Conservation (phyloP, 495 filamentous ascomycete species). For the Daldinia decipiens region DNA sequence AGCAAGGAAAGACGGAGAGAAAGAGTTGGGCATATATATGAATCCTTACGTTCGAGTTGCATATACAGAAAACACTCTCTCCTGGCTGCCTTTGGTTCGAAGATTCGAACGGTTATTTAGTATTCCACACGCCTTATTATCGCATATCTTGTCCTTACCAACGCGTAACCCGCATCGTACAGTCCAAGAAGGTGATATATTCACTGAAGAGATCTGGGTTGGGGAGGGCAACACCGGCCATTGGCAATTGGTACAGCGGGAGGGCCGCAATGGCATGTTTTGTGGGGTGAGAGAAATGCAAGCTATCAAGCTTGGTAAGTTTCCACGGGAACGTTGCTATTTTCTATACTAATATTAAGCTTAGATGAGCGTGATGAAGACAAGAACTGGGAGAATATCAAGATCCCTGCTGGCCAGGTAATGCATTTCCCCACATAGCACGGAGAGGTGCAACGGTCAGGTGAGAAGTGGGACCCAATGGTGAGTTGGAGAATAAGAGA, state of each 20-base stretch:
- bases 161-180: constrained; percentile 67
- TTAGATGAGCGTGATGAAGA: constrained; percentile 38
- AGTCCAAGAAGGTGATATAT: constrained; percentile 63
- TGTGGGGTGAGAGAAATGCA: constrained; percentile 51
- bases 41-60: constrained; percentile 79
- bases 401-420: constrained; percentile 45
- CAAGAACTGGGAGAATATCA: constrained; percentile 48
- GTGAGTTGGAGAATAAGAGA: constrained; percentile 40
- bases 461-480: constrained; percentile 43
- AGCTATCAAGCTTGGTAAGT: constrained; percentile 41
- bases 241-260: constrained; percentile 40
- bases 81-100: constrained; percentile 64
- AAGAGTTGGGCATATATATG: constrained; percentile 70
- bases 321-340: neutral
- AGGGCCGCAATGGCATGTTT: constrained; percentile 47
- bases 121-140: constrained; percentile 64
- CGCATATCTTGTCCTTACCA: constrained; percentile 63
- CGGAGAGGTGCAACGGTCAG: constrained; percentile 40
- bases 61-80: constrained; percentile 64
- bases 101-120: constrained; percentile 69
- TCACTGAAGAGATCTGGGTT: constrained; percentile 65
- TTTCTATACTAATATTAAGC: constrained; percentile 5
- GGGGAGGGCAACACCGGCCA: constrained; percentile 36
- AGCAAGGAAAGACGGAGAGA: constrained; percentile 51
- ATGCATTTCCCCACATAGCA: constrained; percentile 41